Percentiles rank a stretch among this genome's conserved stretches.
Conservation (phyloP, 768 basidiomycete genomes). For the Podaxis sp. region DNA sequence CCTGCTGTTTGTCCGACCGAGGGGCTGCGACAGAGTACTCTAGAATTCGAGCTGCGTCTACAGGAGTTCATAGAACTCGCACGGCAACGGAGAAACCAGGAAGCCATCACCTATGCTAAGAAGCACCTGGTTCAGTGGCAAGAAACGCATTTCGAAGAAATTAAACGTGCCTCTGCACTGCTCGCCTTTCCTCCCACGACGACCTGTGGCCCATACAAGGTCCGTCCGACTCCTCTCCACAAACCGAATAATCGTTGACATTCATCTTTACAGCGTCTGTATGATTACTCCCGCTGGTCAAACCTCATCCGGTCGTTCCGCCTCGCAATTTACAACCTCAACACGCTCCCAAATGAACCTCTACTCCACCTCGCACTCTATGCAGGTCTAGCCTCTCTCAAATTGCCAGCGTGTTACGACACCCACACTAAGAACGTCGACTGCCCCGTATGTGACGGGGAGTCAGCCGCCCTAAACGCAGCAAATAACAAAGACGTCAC, state of each 20-base stretch:
- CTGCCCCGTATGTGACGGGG: constrained; percentile 87
- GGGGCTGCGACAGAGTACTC: constrained; percentile 63
- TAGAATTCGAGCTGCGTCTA: constrained; percentile 94
- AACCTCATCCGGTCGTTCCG: constrained; percentile 78
- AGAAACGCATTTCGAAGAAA: constrained; percentile 75
- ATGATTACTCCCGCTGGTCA: constrained; percentile 79
- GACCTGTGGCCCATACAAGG: constrained; percentile 78
- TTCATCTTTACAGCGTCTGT: constrained; percentile 61
- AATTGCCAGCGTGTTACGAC: constrained; percentile 82
- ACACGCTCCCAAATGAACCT: constrained; percentile 85
- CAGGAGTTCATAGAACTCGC: constrained; percentile 97
- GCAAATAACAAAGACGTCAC: constrained; percentile 8
- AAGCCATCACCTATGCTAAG: constrained; percentile 83
- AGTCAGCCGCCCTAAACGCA: constrained; percentile 29
- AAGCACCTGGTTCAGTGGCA: constrained; percentile 84
- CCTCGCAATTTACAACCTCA: constrained; percentile 81
- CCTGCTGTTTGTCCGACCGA: constrained; percentile 2
- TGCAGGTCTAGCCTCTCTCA: constrained; percentile 88
- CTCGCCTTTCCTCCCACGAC: constrained; percentile 76
- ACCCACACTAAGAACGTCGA: constrained; percentile 67
- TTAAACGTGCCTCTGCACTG: constrained; percentile 73
- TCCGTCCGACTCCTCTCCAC: constrained; percentile 28
- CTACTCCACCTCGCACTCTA: constrained; percentile 86
- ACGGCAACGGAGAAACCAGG: constrained; percentile 57
- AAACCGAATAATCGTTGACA: constrained; percentile 9